phyloP scores from a whole-genome alignment of 164 flowering plant species.

The Platanus orientalis region DNA sequence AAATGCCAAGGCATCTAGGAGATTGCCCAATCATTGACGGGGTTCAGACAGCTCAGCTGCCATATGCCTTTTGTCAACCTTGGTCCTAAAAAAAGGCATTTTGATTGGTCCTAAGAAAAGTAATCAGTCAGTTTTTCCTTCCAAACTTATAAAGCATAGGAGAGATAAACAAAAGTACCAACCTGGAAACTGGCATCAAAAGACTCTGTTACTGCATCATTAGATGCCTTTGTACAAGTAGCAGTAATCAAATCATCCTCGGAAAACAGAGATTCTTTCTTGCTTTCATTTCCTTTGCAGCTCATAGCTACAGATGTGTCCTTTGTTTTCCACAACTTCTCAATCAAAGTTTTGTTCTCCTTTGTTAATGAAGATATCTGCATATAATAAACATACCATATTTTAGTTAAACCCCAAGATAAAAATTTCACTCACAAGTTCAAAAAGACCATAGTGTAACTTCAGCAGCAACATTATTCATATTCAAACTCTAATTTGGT shows the following conservation, averaged over 20 bases:
- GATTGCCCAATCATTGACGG: no score
- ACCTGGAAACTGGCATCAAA: conserved; percentile 35
- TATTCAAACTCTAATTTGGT: neutral
- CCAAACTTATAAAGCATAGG: neutral
- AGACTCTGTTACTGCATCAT: conserved; percentile 20
- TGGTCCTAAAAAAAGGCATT: no score
- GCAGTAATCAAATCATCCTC: conserved; percentile 19
- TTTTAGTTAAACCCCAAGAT: neutral
- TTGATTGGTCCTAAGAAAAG: no score
- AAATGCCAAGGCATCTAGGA: no score
- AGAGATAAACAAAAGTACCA: neutral
- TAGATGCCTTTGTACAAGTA: conserved; percentile 21
- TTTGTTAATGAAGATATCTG: conserved; percentile 51
- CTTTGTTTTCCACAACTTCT: conserved; percentile 21
- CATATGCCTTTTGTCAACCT: no score
- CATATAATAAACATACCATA: conserved; percentile 12
- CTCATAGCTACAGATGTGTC: conserved; percentile 5
- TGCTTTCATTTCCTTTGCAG: conserved; percentile 13
- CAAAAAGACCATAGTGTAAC: neutral
- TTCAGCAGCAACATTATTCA: neutral
- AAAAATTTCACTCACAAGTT: neutral
- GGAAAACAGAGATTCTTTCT: conserved; percentile 11
- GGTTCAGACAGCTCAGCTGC: no score
- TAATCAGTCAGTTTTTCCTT: neutral
- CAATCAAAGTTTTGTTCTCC: conserved; percentile 38